Percentiles rank a stretch among this genome's conserved stretches.
phyloP scores from a whole-genome alignment of 1,284 basidiomycete species.

The Ustilago xerochloae region DNA sequence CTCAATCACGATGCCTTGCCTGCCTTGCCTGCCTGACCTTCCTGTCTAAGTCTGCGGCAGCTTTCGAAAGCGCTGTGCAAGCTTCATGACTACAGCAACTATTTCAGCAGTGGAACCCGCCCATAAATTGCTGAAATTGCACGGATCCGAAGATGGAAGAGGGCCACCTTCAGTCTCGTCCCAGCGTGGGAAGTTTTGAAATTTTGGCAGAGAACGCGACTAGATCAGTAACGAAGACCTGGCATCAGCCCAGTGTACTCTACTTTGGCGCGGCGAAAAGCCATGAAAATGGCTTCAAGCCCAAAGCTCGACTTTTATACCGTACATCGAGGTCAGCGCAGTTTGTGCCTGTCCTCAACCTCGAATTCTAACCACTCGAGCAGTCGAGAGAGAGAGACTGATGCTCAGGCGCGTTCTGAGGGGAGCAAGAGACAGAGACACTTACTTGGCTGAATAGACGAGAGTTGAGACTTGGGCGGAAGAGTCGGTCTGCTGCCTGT shows the following conservation, averaged over 20 bases:
- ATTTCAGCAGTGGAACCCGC: no score
- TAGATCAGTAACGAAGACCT: background rate
- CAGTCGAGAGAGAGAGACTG: no score
- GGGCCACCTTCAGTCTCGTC: background rate
- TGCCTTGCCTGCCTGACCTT: background rate
- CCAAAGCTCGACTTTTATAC: no score
- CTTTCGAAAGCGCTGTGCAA: background rate
- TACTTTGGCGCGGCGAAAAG: no score
- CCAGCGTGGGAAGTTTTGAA: conserved; percentile 21
- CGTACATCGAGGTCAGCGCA: background rate
- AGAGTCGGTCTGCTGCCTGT: conserved; percentile 6
- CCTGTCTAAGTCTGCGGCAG: background rate
- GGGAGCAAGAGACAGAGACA: background rate
- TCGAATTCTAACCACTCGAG: background rate
- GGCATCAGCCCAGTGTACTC: background rate
- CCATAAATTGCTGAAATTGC: no score
- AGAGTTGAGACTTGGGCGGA: no score
- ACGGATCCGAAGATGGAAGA: conserved; percentile 9
- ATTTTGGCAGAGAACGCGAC: background rate
- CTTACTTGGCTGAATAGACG: no score
- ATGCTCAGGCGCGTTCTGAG: background rate
- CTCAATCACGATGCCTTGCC: background rate
- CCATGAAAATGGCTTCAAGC: no score
- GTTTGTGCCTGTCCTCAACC: background rate
- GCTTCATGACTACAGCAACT: no score